Evolutionary conservation across 164 flowering plant genomes (phyloP).

Genomic region (Magnolia officinalis): DNA sequence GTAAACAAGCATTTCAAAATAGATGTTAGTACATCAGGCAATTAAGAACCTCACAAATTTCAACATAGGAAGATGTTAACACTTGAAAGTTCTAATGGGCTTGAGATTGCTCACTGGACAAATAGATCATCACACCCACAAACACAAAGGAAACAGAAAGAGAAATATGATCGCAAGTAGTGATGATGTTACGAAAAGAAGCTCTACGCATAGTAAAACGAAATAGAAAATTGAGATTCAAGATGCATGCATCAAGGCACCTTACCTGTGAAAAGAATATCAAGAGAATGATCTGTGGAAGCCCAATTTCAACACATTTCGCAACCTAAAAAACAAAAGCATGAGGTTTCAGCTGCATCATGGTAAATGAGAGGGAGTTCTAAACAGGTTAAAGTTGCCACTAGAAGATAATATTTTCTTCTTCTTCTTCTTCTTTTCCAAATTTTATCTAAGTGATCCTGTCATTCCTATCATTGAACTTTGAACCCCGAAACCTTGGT

Average conservation of each 20-base stretch:
- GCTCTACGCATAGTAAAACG: not conserved
- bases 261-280: conserved; percentile 75
- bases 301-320: conserved; percentile 85
- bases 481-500: not conserved
- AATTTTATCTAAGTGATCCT: too few relatives aligned
- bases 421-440: not conserved
- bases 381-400: not conserved
- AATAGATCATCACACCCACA: not conserved
- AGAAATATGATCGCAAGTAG: not conserved
- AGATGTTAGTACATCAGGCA: not conserved
- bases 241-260: conserved; percentile 1
- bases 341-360: conserved; percentile 2
- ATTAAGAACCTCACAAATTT: not conserved
- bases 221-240: not conserved
- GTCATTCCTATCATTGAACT: not conserved
- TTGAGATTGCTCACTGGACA: not conserved
- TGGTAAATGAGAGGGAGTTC: not conserved
- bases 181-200: not conserved
- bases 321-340: conserved; percentile 48
- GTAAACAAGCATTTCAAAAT: conserved; percentile 24
- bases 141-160: not conserved
- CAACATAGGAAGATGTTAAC: not conserved
- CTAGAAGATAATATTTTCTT: not conserved
- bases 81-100: not conserved
- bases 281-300: conserved; percentile 70